phyloP scores from a whole-genome alignment of 2,329 filamentous ascomycete species.

The Saccharata proteae region DNA sequence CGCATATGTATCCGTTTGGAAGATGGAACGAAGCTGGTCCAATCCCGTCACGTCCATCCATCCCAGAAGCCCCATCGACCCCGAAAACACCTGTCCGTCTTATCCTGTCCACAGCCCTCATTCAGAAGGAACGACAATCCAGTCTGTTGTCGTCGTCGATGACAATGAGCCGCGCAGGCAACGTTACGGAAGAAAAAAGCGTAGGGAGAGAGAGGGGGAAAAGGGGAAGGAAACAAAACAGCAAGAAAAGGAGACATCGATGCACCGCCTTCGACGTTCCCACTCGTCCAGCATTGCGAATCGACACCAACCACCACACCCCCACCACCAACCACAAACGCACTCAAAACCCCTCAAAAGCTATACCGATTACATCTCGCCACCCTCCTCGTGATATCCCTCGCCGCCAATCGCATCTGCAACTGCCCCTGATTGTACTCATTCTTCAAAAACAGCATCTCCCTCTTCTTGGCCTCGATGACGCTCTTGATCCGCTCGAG shows the following conservation, averaged over 20 bases:
- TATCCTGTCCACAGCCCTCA: no score
- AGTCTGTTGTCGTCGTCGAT: no score
- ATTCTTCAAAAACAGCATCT: constrained; percentile 9
- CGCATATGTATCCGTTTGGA: no score
- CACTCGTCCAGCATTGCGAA: background rate
- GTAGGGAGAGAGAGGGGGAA: background rate
- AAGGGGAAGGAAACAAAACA: background rate
- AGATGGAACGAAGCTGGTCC: no score
- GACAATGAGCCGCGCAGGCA: background rate
- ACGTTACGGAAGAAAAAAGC: background rate
- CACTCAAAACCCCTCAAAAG: constrained; percentile 3
- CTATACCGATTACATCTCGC: constrained; percentile 9
- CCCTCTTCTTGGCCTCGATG: constrained; percentile 9
- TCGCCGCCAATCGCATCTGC: constrained; percentile 8
- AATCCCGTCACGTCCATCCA: no score
- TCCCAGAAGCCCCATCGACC: no score
- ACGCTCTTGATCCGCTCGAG: constrained; percentile 9
- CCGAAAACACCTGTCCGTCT: no score
- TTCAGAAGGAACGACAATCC: no score
- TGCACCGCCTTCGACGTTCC: background rate
- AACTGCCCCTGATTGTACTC: constrained; percentile 10
- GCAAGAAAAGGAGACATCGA: constrained; percentile 1
- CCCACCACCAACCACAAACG: background rate
- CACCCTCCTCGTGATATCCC: constrained; percentile 7
- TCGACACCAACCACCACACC: background rate